Evolutionary conservation across 768 basidiomycete species (phyloP).

Genomic region (Tricholoma sp.): DNA sequence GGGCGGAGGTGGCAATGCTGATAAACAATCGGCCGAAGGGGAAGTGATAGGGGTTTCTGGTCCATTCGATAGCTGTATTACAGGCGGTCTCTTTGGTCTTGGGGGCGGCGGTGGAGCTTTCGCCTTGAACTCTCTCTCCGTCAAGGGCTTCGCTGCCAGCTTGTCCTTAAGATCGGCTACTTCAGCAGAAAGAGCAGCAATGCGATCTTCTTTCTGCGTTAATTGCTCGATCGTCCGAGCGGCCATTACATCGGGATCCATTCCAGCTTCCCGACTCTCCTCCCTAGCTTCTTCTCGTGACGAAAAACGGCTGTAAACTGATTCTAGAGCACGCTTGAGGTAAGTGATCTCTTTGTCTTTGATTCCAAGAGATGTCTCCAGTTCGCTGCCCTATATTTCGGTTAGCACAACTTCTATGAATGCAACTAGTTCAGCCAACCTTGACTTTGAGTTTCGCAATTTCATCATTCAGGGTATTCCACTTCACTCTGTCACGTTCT

Average conservation of each 20-base stretch:
- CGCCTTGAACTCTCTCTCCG: constrained; percentile 69
- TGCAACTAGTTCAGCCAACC: constrained; percentile 33
- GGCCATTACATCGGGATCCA: constrained; percentile 68
- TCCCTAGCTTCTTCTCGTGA: constrained; percentile 49
- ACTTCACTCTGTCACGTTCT: constrained; percentile 70
- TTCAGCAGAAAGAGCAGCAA: constrained; percentile 44
- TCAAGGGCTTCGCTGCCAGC: constrained; percentile 47
- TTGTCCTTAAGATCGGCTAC: constrained; percentile 47
- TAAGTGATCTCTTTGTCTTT: constrained; percentile 74
- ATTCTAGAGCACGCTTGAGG: constrained; percentile 82
- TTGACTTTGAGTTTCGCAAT: constrained; percentile 64
- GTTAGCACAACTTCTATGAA: background rate
- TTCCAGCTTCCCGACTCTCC: constrained; percentile 38
- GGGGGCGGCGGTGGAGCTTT: constrained; percentile 59
- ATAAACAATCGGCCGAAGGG: constrained; percentile 3
- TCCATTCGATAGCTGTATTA: background rate
- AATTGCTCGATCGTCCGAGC: constrained; percentile 66
- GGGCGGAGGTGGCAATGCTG: constrained; percentile 21
- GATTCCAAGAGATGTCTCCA: constrained; percentile 38
- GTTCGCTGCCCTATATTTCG: constrained; percentile 43
- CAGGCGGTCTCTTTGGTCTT: constrained; percentile 24
- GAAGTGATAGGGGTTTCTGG: constrained; percentile 3
- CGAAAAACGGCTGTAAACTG: constrained; percentile 77
- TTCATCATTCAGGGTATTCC: constrained; percentile 71
- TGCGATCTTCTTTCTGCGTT: constrained; percentile 63